phyloP scores from a whole-genome alignment of 2,329 filamentous ascomycete species.

The Septoria petroselini region DNA sequence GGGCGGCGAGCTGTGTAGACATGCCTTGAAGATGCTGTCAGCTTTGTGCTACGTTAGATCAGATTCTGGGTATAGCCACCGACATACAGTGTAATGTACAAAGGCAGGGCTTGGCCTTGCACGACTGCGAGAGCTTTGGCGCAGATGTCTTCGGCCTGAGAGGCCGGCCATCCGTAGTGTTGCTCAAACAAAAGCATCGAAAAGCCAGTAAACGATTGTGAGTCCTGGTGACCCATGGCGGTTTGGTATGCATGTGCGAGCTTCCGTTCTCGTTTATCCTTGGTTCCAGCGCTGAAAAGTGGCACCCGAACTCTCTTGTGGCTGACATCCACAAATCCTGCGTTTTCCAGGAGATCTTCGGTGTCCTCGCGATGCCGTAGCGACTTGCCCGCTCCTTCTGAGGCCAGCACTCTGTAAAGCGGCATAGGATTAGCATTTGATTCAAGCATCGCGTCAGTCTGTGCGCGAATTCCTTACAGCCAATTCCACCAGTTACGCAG shows the following conservation, averaged over 20 bases:
- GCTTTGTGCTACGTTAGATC: neutral
- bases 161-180: conserved; percentile 57
- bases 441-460: no score
- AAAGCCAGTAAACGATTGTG: conserved; percentile 31
- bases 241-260: conserved; percentile 83
- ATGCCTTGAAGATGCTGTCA: conserved; percentile 39
- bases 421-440: no score
- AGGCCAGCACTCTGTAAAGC: conserved; percentile 49
- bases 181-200: conserved; percentile 54
- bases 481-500: conserved; percentile 64
- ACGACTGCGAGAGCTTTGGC: conserved; percentile 51
- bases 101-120: conserved; percentile 19
- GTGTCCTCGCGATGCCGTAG: conserved; percentile 64
- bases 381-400: conserved; percentile 61
- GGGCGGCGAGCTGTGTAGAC: conserved; percentile 49
- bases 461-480: conserved; percentile 39
- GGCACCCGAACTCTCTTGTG: conserved; percentile 66
- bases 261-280: conserved; percentile 60
- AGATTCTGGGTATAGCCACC: neutral
- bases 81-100: conserved; percentile 73
- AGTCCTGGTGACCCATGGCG: conserved; percentile 52
- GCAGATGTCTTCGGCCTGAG: conserved; percentile 62
- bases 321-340: conserved; percentile 74
- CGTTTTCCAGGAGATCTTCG: conserved; percentile 58
- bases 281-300: conserved; percentile 60